A percentile compares a stretch with the other conserved stretches of the same genome.
These are phyloP conservation scores for Blastobotrys serpentis DNA, from an alignment of 1,139 yeast species.

Conservation along the genomic window DNA sequence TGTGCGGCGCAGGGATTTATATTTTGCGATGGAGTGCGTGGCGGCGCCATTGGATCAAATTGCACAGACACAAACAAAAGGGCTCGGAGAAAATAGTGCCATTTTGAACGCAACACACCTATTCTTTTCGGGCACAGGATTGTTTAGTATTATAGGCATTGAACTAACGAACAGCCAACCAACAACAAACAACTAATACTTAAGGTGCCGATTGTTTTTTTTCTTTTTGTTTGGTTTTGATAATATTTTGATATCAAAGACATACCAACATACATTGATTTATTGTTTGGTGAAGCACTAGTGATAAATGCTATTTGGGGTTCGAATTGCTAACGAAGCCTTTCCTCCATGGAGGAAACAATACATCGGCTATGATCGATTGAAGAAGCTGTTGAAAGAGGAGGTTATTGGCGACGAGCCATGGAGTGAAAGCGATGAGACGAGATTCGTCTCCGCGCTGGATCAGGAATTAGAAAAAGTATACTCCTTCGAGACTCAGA, in stretches of 20 bases:
- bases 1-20: slow-evolving; percentile 7
- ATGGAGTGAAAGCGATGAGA: slow-evolving; percentile 84
- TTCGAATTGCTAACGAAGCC: slow-evolving; percentile 73
- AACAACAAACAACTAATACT: too few species aligned
- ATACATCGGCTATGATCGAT: slow-evolving; percentile 73
- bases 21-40: not conserved
- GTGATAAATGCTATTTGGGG: slow-evolving; percentile 81
- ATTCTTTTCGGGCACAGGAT: too few species aligned
- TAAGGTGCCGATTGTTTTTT: not conserved
- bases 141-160: too few species aligned
- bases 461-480: slow-evolving; percentile 90
- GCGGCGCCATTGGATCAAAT: not conserved
- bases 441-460: slow-evolving; percentile 72
- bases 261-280: too few species aligned
- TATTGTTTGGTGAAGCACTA: too few species aligned
- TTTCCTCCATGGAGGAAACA: slow-evolving; percentile 87
- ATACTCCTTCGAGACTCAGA: slow-evolving; percentile 76
- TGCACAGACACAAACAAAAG: not conserved
- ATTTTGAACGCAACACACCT: too few species aligned
- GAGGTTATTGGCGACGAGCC: slow-evolving; percentile 48
- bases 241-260: too few species aligned
- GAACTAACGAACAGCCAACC: too few species aligned
- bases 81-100: too few species aligned
- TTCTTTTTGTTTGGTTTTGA: too few species aligned
- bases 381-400: slow-evolving; percentile 83